A percentile compares a stretch with the other conserved stretches of the same genome.
These are phyloP conservation scores for Pseudocercospora fijiensis DNA, from an alignment of 2,329 filamentous ascomycete species.

Conservation along the genomic window DNA sequence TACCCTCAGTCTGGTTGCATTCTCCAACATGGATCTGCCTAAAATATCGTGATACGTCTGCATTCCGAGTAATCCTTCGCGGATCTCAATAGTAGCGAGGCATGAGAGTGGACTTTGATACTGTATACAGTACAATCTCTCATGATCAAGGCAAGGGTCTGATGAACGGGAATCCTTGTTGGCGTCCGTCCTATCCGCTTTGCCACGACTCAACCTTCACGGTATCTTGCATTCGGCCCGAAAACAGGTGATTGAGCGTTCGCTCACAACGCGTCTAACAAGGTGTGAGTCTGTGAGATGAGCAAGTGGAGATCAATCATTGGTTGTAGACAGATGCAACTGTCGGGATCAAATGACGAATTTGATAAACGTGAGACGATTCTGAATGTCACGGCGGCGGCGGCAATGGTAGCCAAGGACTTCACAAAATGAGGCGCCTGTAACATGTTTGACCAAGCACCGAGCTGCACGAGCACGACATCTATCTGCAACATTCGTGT, in stretches of 20 bases:
- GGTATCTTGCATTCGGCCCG: conserved; percentile 20
- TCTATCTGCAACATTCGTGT: conserved; percentile 1
- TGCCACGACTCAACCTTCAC: conserved; percentile 22
- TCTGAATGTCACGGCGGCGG: background rate
- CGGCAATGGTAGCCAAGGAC: conserved; percentile 7
- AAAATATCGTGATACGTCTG: background rate
- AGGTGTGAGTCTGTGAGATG: too few species aligned
- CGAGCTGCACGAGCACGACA: conserved; percentile 20
- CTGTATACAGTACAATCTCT: background rate
- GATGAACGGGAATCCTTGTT: conserved; percentile 1
- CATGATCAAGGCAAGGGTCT: conserved; percentile 6
- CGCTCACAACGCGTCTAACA: conserved; percentile 7
- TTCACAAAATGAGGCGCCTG: conserved; percentile 11
- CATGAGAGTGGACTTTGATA: background rate
- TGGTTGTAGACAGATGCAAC: conserved; percentile 4
- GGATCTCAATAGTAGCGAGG: background rate
- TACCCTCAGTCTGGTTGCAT: background rate
- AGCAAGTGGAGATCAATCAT: conserved; percentile 2
- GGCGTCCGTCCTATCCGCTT: conserved; percentile 14
- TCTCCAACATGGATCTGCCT: background rate
- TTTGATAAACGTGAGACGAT: conserved; percentile 6
- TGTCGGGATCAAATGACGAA: background rate
- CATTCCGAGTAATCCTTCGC: background rate
- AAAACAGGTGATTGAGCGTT: conserved; percentile 4
- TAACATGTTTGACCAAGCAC: conserved; percentile 16